phyloP scores from a whole-genome alignment of 179 eudicot species.

The Vitellaria paradoxa region DNA sequence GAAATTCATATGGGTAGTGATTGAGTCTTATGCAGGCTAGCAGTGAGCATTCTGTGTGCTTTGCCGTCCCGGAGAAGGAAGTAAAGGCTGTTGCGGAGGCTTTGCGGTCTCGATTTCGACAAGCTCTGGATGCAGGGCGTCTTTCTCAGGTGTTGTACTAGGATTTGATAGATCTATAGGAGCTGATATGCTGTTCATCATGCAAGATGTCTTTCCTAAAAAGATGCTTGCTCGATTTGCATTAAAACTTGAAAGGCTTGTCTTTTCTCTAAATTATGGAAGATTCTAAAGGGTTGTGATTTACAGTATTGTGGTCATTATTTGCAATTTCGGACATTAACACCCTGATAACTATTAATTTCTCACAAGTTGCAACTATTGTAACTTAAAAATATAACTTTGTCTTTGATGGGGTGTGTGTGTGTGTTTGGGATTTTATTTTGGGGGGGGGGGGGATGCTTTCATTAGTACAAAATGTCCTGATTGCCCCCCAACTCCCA shows the following conservation, averaged over 20 bases:
- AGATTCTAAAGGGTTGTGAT: neutral
- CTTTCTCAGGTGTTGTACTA: constrained; percentile 75
- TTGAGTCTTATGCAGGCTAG: constrained; percentile 67
- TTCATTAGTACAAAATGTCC: too few relatives aligned
- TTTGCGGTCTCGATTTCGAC: constrained; percentile 73
- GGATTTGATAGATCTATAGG: neutral
- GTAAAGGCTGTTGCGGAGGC: constrained; percentile 89
- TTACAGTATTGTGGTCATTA: neutral
- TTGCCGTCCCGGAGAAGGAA: constrained; percentile 98
- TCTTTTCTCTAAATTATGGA: neutral
- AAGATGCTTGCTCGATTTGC: neutral
- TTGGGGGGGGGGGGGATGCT: too few relatives aligned
- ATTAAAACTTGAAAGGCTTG: neutral
- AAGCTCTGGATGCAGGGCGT: constrained; percentile 94
- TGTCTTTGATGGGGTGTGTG: too few relatives aligned
- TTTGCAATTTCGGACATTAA: neutral
- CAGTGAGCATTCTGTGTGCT: constrained; percentile 99
- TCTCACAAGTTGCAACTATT: neutral
- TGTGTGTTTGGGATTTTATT: too few relatives aligned
- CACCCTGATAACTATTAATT: neutral
- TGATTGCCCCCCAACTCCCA: too few relatives aligned
- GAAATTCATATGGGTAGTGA: constrained; percentile 11
- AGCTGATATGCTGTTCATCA: neutral
- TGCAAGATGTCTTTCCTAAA: neutral
- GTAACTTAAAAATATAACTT: too few relatives aligned